Conservation (phyloP, 768 basidiomycete species). For the Suillus cothurnatus region DNA sequence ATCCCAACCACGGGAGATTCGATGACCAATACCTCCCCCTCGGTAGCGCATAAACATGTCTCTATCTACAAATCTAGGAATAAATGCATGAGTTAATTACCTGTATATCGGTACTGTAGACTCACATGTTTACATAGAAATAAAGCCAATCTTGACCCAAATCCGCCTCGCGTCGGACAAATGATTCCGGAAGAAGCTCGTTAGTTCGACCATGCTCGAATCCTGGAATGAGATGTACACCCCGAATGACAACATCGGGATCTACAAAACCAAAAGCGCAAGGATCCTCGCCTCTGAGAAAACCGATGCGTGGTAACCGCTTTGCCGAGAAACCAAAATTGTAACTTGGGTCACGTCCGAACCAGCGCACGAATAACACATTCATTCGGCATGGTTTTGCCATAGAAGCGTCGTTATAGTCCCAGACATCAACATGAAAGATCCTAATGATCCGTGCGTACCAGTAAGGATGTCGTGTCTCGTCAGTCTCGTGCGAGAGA, state of each 20-base stretch:
- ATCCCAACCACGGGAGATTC: no score
- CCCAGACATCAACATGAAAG: constrained; percentile 27
- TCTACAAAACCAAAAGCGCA: constrained; percentile 50
- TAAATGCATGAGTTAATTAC: no score
- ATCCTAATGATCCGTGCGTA: constrained; percentile 38
- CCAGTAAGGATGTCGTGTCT: constrained; percentile 35
- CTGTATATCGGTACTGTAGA: no score
- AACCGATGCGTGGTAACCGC: constrained; percentile 35
- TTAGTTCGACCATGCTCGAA: constrained; percentile 29
- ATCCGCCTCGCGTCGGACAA: no score
- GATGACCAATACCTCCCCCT: no score
- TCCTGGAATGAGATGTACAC: constrained; percentile 44
- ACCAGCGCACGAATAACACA: constrained; percentile 46
- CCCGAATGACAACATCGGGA: constrained; percentile 41
- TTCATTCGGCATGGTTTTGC: constrained; percentile 28
- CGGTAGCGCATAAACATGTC: no score
- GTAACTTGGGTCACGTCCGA: constrained; percentile 28
- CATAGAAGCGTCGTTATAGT: background rate
- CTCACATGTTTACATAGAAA: no score
- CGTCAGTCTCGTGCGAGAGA: constrained; percentile 23
- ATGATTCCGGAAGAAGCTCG: no score
- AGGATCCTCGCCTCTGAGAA: constrained; percentile 11
- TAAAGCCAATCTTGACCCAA: no score
- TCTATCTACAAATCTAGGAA: no score
- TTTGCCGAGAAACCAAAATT: constrained; percentile 29